These are phyloP conservation scores for Urostyla sp. DNA, from an alignment of 73 alveolate genomes.

Conservation along the genomic window DNA sequence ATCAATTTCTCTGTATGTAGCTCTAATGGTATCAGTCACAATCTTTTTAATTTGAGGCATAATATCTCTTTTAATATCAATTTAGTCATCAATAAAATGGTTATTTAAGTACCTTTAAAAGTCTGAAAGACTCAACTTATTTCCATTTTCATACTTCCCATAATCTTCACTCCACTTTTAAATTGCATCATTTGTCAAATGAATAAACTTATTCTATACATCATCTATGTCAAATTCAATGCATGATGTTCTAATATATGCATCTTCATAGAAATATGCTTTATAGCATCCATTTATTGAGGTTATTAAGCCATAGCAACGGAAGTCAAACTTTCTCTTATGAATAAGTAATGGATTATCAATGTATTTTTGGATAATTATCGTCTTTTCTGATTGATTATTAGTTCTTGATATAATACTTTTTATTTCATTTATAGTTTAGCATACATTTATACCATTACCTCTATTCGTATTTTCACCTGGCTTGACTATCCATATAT, in stretches of 20 bases:
- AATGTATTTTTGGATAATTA: slow-evolving; percentile 91
- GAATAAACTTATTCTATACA: slow-evolving; percentile 78
- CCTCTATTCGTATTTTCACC: slow-evolving; percentile 78
- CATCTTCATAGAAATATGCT: slow-evolving; percentile 83
- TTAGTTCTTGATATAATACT: slow-evolving; percentile 10
- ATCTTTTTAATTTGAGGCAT: slow-evolving; percentile 79
- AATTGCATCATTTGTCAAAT: slow-evolving; percentile 97
- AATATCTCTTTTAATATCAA: slow-evolving; percentile 80
- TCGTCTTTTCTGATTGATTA: slow-evolving; percentile 53
- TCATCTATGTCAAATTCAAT: slow-evolving; percentile 74
- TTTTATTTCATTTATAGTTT: slow-evolving; percentile 46
- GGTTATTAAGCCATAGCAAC: slow-evolving; percentile 88
- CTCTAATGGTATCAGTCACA: slow-evolving; percentile 82
- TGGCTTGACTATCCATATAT: slow-evolving; percentile 72
- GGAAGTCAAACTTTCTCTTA: slow-evolving; percentile 96
- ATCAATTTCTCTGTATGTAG: slow-evolving; percentile 83
- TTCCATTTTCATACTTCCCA: slow-evolving; percentile 97
- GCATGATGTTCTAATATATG: slow-evolving; percentile 86
- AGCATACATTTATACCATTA: slow-evolving; percentile 62
- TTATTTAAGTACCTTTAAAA: slow-evolving; percentile 90
- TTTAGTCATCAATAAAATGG: slow-evolving; percentile 43
- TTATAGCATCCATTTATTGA: slow-evolving; percentile 76
- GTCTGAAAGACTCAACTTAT: slow-evolving; percentile 85
- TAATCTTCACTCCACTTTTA: slow-evolving; percentile 91
- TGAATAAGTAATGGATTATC: slow-evolving; percentile 93